A percentile compares a stretch with the other conserved stretches of the same genome.
phyloP scores from a whole-genome alignment of 306 rosid genomes.

The Parietaria judaica region DNA sequence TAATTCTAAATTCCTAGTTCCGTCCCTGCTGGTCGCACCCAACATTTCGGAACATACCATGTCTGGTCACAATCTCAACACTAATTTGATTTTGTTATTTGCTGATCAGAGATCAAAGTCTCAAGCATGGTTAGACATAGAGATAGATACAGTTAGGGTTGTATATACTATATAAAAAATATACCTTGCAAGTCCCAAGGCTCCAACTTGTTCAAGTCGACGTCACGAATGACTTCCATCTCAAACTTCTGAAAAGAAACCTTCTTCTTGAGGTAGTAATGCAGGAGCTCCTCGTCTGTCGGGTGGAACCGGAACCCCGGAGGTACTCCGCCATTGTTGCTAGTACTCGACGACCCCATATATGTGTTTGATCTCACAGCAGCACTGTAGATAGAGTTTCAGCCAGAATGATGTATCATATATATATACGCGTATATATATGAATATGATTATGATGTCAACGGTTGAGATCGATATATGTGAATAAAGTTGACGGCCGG shows the following conservation, averaged over 20 bases:
- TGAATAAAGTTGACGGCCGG: slow-evolving; percentile 83
- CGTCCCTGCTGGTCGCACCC: no score
- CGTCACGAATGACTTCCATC: slow-evolving; percentile 92
- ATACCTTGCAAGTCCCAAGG: slow-evolving; percentile 99
- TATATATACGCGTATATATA: background rate
- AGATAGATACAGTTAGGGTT: background rate
- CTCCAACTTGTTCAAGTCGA: slow-evolving; percentile 94
- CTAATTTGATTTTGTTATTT: no score
- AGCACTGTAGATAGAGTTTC: no score
- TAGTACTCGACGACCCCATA: slow-evolving; percentile 49
- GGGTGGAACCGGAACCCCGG: slow-evolving; percentile 97
- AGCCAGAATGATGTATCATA: background rate
- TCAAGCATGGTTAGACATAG: no score
- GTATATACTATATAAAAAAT: background rate
- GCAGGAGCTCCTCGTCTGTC: slow-evolving; percentile 85
- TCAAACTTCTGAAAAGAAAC: slow-evolving; percentile 79
- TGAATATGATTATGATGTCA: background rate
- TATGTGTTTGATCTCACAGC: background rate
- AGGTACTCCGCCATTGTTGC: slow-evolving; percentile 50
- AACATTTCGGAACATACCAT: no score
- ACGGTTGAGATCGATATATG: slow-evolving; percentile 6
- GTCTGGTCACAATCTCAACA: no score
- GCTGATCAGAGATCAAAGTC: no score
- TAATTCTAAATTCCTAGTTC: no score
- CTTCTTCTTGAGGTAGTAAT: slow-evolving; percentile 87